Evolutionary conservation across 1,139 yeast species (phyloP), one percentile per base, ranked within the genome.

Genomic region (Debaryomyces psychrophilus): DNA sequence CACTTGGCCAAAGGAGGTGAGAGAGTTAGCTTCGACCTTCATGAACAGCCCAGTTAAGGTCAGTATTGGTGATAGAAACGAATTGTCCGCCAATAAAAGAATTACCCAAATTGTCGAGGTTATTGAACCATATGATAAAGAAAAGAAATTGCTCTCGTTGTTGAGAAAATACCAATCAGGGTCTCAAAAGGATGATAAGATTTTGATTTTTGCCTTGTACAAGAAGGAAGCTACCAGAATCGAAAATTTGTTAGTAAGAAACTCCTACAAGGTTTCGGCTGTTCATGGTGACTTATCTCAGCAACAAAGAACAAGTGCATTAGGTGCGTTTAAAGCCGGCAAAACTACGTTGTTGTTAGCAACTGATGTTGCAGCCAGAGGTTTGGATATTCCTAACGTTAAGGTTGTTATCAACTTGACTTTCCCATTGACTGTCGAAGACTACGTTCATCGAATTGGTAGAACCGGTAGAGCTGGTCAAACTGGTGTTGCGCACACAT

Each of bases 401-500:
- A 93, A 92, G 68, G 89, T 90, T 26, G 99, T 93, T 41, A 90
- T 93, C 65, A 93, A 93, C 67, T 77, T 95, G 67, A 93, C 99
- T 3, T 93, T 93, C 84, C 99, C 99, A 43, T 79, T 95, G 59
- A 93, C 99, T 0, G 95, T 90, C 20, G 99, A 93, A 70, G 99
- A 95, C 71, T 93, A 93, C 61, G 99, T 93, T 41, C 99, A 93
- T 68, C 83, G 99, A 71, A 93, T 93, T 57, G 99, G 99, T 55
- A 86, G 99, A 77, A 93, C 99, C 14, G 99, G 99, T 51, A 85
- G 99, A 73, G 99, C 99, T 12, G 99, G 99, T 37, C 90, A 87
- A 68, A 77, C 90, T 1, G 99, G 99, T 61, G 82, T 83, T 53
- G 96, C 99, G 15, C 95, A 92, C 63, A 93, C 99, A 1, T 76